These are phyloP conservation scores for Fomitopsis palustris DNA, from an alignment of 1,284 basidiomycete genomes.

Conservation along the genomic window DNA sequence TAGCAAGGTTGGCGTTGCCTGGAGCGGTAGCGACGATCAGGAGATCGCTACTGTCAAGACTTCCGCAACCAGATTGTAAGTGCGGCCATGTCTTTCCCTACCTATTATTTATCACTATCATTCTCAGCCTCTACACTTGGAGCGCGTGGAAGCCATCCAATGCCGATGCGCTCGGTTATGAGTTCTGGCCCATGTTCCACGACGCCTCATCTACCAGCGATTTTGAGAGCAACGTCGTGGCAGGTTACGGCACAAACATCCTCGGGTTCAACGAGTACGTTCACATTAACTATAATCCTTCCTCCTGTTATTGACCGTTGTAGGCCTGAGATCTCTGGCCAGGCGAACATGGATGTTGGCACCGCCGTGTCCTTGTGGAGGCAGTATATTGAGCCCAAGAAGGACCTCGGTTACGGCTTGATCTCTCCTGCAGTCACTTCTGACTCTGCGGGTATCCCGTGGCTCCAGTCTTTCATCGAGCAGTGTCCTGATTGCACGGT, in stretches of 20 bases:
- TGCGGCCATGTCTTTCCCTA: slow-evolving; percentile 7
- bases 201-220: slow-evolving; percentile 39
- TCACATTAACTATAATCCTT: background rate
- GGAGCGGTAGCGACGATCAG: slow-evolving; percentile 51
- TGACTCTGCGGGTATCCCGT: slow-evolving; percentile 51
- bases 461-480: slow-evolving; percentile 59
- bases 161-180: slow-evolving; percentile 39
- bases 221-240: slow-evolving; percentile 41
- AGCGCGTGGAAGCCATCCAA: slow-evolving; percentile 37
- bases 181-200: slow-evolving; percentile 70
- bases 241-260: slow-evolving; percentile 48
- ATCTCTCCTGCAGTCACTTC: slow-evolving; percentile 69
- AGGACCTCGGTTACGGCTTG: slow-evolving; percentile 51
- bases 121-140: slow-evolving; percentile 57
- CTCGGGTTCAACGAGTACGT: slow-evolving; percentile 74
- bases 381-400: slow-evolving; percentile 58
- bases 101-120: background rate
- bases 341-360: slow-evolving; percentile 58
- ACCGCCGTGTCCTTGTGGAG: slow-evolving; percentile 56
- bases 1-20: slow-evolving; percentile 59
- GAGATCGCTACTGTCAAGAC: slow-evolving; percentile 47
- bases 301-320: slow-evolving; percentile 1
- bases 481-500: slow-evolving; percentile 50
- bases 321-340: slow-evolving; percentile 57
- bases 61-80: slow-evolving; percentile 43